phyloP scores from a whole-genome alignment of 2,329 filamentous ascomycete genomes.

The Fusarium sp. region DNA sequence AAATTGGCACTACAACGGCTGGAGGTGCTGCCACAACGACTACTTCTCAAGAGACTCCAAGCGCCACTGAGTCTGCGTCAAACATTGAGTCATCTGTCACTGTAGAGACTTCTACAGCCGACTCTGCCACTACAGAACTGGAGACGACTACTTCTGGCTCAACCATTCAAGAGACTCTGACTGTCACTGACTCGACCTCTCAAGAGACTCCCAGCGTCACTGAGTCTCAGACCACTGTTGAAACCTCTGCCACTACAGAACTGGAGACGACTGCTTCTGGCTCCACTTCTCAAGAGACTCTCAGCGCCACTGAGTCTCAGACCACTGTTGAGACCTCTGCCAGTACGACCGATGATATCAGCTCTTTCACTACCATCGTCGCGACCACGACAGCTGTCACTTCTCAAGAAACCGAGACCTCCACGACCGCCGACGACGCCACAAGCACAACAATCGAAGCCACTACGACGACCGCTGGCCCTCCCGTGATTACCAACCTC shows the following conservation, averaged over 20 bases:
- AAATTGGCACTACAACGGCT: not conserved
- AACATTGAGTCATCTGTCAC: not conserved
- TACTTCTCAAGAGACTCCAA: not conserved
- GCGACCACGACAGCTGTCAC: not conserved
- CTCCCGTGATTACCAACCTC: not conserved
- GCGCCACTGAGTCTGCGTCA: not conserved
- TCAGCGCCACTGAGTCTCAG: not conserved
- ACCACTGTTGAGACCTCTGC: not conserved
- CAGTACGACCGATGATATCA: not conserved
- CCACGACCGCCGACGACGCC: not conserved
- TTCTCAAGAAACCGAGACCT: not conserved
- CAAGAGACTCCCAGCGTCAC: not conserved
- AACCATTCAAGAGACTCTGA: not conserved
- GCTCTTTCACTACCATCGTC: not conserved
- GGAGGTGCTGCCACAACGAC: not conserved
- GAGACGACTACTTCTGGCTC: not conserved
- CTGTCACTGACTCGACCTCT: not conserved
- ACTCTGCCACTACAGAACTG: not conserved
- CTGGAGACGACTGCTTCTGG: not conserved
- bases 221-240: not conserved
- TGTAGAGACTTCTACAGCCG: not conserved
- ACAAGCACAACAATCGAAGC: not conserved
- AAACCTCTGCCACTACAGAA: not conserved
- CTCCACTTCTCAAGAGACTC: too few relatives aligned
- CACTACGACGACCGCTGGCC: not conserved